Base-by-base conservation (phyloP, 2,329 filamentous ascomycete species). In the Curvularia eragrostidis region DNA sequence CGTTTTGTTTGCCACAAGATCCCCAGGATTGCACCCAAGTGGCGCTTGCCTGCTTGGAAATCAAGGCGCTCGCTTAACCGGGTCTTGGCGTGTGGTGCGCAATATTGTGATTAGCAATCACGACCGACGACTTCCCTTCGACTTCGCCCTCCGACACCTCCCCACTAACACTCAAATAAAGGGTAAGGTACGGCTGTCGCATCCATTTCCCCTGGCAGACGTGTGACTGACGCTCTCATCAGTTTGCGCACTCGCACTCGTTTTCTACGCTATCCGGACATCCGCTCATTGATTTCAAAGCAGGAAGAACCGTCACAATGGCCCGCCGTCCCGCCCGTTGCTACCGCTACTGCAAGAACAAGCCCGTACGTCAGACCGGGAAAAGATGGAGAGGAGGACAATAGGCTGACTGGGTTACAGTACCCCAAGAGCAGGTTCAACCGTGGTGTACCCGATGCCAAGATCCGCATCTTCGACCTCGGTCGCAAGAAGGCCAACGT, bases 301-400 rank as follows among this genome's bases (percentile, higher is more conserved):
- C 72, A 76, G 71, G 75, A 75, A 66, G 77, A 59, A 71, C 85
- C 83, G 87, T 89, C 89, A 93, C 89, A 87, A 99, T 99, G 95
- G 95, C 95, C 80, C 93, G 95, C 84, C 93, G 95, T 91, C 95
- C 95, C 80, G 95, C 95, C 80, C 91, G 95, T 87, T 99, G 95
- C 87, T 99, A 97, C 89, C 90, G 95, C 81, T 99, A 99, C 91
- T 99, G 95, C 93, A 99, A 99, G 92, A 99, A 98, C 90, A 97
- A 97, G 93, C 93, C 96, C 81, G 84, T 76, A 76, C 61, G 73
- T 73, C 54, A 49, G 41, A 60, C 39, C 41, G 39, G 24, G 52
- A 23, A 50, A 26, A 41, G 5, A n/a, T 26, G 74, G 65, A 71
- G 61, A 64, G 54, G 46, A 65, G 52, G 56, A 48, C 8, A 48